Conservation (phyloP, 2,329 filamentous ascomycete species). For the Botrytis deweyae region DNA sequence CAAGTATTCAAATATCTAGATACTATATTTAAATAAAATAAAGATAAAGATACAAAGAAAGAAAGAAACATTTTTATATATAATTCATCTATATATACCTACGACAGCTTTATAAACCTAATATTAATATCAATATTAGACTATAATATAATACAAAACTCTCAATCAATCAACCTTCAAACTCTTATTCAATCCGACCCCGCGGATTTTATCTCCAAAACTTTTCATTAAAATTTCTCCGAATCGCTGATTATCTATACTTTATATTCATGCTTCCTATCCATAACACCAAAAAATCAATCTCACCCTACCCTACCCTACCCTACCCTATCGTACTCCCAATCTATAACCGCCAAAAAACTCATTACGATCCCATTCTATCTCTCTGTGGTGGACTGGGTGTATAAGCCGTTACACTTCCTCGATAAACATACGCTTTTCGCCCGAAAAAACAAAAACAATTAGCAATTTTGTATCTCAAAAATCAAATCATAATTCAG, state of each 20-base stretch:
- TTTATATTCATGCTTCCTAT: background rate
- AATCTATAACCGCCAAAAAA: background rate
- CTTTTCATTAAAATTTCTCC: background rate
- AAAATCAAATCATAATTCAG: background rate
- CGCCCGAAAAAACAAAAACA: background rate
- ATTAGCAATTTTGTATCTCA: slow-evolving; percentile 4
- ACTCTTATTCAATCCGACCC: background rate
- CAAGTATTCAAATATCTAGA: too few species aligned
- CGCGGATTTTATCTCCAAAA: background rate
- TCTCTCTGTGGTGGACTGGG: slow-evolving; percentile 15
- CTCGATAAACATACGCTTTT: slow-evolving; percentile 23
- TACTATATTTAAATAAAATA: background rate
- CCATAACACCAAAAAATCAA: background rate
- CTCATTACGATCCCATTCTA: background rate
- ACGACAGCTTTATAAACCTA: rapidly evolving
- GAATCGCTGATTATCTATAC: background rate
- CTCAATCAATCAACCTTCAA: too few species aligned
- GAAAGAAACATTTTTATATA: background rate
- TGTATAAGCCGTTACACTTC: slow-evolving; percentile 15
- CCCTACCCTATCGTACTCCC: background rate
- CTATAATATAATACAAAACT: background rate
- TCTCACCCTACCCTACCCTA: background rate
- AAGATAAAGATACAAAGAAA: background rate
- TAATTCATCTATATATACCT: background rate
- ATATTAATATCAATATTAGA: background rate